Percentiles rank a stretch among this genome's conserved stretches.
These are phyloP conservation scores for Plectosphaerella sp. DNA, from an alignment of 2,329 filamentous ascomycete genomes.

Conservation along the genomic window DNA sequence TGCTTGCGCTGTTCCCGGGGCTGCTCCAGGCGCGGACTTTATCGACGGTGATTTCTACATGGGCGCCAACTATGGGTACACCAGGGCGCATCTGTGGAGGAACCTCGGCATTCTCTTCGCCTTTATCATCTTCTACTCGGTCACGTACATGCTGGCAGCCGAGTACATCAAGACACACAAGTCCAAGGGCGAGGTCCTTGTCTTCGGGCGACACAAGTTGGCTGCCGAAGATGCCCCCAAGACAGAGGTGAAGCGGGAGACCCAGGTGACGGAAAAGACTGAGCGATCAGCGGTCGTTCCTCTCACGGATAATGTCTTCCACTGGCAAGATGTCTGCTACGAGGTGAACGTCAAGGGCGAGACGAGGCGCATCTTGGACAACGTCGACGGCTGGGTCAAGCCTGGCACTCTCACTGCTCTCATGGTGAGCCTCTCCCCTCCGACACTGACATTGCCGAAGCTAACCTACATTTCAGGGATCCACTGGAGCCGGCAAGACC, in stretches of 20 bases:
- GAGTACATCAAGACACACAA: slow-evolving; percentile 43
- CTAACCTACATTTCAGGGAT: slow-evolving; percentile 7
- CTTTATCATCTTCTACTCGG: slow-evolving; percentile 42
- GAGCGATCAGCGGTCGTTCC: not conserved
- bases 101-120: slow-evolving; percentile 54
- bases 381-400: slow-evolving; percentile 69
- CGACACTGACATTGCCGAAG: not conserved
- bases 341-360: slow-evolving; percentile 64
- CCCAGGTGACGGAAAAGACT: not conserved
- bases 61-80: slow-evolving; percentile 37
- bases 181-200: slow-evolving; percentile 57
- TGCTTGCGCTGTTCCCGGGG: slow-evolving; percentile 40
- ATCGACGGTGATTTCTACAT: slow-evolving; percentile 43
- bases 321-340: slow-evolving; percentile 65
- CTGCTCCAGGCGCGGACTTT: slow-evolving; percentile 31
- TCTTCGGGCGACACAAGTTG: slow-evolving; percentile 45
- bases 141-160: slow-evolving; percentile 43
- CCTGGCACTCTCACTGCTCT: slow-evolving; percentile 63
- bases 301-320: slow-evolving; percentile 43
- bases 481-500: slow-evolving; percentile 29
- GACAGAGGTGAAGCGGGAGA: not conserved
- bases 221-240: not conserved
- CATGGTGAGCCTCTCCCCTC: slow-evolving; percentile 47
- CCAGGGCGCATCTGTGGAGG: slow-evolving; percentile 40
- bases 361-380: slow-evolving; percentile 56